Base-by-base conservation (phyloP, 495 filamentous ascomycete genomes). In the Amniculicola lignicola region DNA sequence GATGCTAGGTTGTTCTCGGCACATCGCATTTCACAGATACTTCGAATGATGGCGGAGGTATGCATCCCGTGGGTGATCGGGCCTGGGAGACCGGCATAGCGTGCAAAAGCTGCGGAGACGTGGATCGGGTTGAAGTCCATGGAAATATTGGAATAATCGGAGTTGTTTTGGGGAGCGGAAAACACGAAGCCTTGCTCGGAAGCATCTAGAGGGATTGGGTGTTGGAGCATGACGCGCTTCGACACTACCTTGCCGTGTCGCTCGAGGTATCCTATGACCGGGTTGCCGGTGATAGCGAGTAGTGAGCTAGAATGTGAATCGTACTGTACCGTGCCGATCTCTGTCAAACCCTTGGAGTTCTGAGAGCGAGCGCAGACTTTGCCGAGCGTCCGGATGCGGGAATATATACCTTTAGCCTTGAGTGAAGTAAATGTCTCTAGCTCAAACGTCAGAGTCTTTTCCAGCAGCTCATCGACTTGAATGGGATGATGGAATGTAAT, bases 71-170 rank as follows among this genome's bases (percentile, higher is more conserved):
- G 73, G 22, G 66, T 69, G 14, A 75, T 61, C 2, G 62, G 67
- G 3, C 68, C 67, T 3, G 70, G 66, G 2, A 72, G 51, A 12
- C 51, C 59, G 4, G 69, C 69, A 12, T 69, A 59, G 18, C 29
- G 49, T 5, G 70, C 63, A 51, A 74, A 70, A 2, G 65, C 43
- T 1, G 49, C 19, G 2, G 69, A 74, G 3, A 66, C 54, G 48
- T 74, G 71, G 24, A 74, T 71, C 2, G 71, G 71, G 48, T 74
- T 74, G 51, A 67, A 70, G 36, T 74, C 71, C 25, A 57, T 56
- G 18, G 71, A 74, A 9, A 65, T 33, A 19, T 61, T 39, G 14
- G 67, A 57, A 50, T 73, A 73, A 6, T 43, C 27, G 9, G 57
- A 31, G 22, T 71, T 73, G 40, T 25, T 42, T 4, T 14, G 7